Percentiles rank a stretch among this genome's conserved stretches.
These are phyloP conservation scores for Colletotrichum karsti DNA, from an alignment of 2,329 filamentous ascomycete species.

Conservation along the genomic window DNA sequence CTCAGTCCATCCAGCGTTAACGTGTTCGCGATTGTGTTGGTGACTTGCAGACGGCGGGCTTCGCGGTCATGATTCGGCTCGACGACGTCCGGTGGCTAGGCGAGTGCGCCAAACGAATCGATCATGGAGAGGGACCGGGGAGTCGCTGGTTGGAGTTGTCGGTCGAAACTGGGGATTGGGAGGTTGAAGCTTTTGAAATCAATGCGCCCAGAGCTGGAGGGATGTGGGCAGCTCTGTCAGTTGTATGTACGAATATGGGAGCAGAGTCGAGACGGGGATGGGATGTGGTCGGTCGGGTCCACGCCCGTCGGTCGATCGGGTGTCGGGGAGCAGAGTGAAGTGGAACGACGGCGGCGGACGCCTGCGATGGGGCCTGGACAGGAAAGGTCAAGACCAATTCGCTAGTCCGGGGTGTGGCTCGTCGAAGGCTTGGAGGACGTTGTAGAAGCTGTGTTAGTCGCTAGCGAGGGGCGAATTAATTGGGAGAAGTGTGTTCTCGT, in stretches of 20 bases:
- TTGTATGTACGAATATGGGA: not conserved
- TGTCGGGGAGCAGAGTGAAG: slow-evolving; percentile 7
- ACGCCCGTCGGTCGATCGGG: slow-evolving; percentile 15
- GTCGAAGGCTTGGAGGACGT: not conserved
- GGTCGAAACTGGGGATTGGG: not conserved
- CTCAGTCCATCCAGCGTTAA: slow-evolving; percentile 14
- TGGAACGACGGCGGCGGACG: slow-evolving; percentile 18
- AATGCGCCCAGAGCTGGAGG: not conserved
- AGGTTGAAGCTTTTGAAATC: slow-evolving; percentile 8
- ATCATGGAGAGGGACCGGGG: slow-evolving; percentile 5
- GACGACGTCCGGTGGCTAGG: not conserved
- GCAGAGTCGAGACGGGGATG: slow-evolving; percentile 9
- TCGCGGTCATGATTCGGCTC: slow-evolving; percentile 19
- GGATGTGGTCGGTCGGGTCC: slow-evolving; percentile 7
- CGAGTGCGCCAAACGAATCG: not conserved
- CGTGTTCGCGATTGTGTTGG: not conserved
- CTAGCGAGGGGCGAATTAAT: not conserved
- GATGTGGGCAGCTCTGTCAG: slow-evolving; percentile 7
- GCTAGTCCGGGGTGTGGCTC: not conserved
- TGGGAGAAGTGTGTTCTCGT: not conserved
- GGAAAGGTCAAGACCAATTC: not conserved
- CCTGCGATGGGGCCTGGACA: slow-evolving; percentile 7
- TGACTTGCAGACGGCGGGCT: slow-evolving; percentile 1
- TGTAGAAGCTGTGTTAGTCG: slow-evolving; percentile 3
- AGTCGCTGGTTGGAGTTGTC: not conserved